Evolutionary conservation across 2,329 filamentous ascomycete species (phyloP), one percentile per base, ranked within the genome.

Genomic region (Cercospora sp.): DNA sequence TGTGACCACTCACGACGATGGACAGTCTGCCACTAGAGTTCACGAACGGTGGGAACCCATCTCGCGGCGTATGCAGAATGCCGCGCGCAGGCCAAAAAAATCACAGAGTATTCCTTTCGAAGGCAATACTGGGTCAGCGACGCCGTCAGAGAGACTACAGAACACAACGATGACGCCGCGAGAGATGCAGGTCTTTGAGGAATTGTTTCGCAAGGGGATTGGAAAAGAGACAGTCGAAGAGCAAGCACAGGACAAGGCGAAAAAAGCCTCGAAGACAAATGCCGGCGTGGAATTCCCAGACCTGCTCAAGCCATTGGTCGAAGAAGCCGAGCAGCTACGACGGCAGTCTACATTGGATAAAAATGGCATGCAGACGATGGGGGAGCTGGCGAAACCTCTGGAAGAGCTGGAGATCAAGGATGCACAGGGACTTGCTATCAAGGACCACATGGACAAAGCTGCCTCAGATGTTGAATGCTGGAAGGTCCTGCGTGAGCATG

Each of bases 391-490:
- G 16, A 53, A 26, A 20, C 42, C 45, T 31, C 20, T 60, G 13
- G 30, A 31, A 20, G 59, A 61, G 13, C 30, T 66, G 9, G 63
- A 68, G 26, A 68, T 68, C 60, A 66, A 66, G 33, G 67, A 68
- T 53, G 40, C 55, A 16, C 67, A 66, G 20, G 64, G 63, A 10
- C 33, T 58, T 26, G 81, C 86, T 9, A 83, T 92, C 8, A 84
- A 87, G 69, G 70, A 72, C 5, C 74, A 86, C 45, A 85, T 94
- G 80, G 78, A 81, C 10, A 76, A 73, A 1, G 88, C 88, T 18
- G 72, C 80, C 67, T 87, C 87, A 0, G 91, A 94, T 72, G 79
- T 84, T 20, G 86, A 87, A 61, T 81, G 93, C 9, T 93, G 91
- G 90, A 77, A 86, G 6, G 78, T 90, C 3, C 82, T 94, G 76